Percentiles rank a stretch among this genome's conserved stretches.
These are phyloP conservation scores for Lolium rigidum DNA, from an alignment of 176 grass and related monocot genomes.

Conservation along the genomic window DNA sequence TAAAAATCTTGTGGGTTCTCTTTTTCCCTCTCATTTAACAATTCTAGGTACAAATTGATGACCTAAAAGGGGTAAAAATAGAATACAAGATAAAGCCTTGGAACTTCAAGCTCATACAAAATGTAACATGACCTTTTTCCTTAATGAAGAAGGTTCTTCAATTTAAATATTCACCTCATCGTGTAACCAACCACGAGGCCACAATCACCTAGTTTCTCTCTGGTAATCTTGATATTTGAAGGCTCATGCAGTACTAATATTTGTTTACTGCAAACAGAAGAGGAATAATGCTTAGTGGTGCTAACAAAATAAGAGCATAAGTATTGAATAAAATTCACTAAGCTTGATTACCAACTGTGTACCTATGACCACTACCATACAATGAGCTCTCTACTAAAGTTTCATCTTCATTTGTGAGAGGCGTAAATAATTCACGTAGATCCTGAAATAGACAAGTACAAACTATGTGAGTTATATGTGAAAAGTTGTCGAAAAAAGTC, in stretches of 20 bases:
- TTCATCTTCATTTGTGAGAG: slow-evolving; percentile 72
- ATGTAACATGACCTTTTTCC: slow-evolving; percentile 3
- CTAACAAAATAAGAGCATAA: slow-evolving; percentile 25
- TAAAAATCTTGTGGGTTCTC: slow-evolving; percentile 60
- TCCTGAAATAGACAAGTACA: slow-evolving; percentile 53
- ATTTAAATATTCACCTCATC: slow-evolving; percentile 63
- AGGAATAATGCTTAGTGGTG: background rate
- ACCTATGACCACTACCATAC: slow-evolving; percentile 48
- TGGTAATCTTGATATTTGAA: slow-evolving; percentile 74
- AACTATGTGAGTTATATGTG: background rate
- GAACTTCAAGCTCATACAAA: background rate
- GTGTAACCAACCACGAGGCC: slow-evolving; percentile 67
- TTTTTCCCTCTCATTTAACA: slow-evolving; percentile 81
- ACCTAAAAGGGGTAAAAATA: slow-evolving; percentile 51
- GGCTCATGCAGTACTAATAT: slow-evolving; percentile 59
- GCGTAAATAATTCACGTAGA: slow-evolving; percentile 53
- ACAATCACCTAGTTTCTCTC: slow-evolving; percentile 70
- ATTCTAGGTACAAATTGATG: slow-evolving; percentile 86
- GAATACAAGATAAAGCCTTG: background rate
- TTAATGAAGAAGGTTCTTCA: background rate
- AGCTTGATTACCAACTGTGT: slow-evolving; percentile 4
- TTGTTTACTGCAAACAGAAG: slow-evolving; percentile 46
- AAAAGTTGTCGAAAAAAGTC: background rate
- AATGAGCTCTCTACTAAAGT: slow-evolving; percentile 53
- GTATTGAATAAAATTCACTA: background rate